Evolutionary conservation across 192 early-diverging fungal genomes (phyloP).

Genomic region (Rhizophagus sp.): DNA sequence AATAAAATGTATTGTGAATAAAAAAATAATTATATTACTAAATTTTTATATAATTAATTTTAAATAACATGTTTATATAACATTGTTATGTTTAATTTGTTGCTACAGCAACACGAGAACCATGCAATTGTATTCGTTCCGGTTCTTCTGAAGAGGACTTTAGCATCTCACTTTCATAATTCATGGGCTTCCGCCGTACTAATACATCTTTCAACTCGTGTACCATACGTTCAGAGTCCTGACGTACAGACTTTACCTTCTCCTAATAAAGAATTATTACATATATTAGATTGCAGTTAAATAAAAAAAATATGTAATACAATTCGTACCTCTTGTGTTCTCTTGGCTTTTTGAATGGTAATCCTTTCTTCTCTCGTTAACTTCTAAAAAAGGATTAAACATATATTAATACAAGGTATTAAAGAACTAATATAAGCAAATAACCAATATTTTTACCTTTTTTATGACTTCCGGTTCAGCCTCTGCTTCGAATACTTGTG

Average conservation of each 20-base stretch:
- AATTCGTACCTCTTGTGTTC: constrained; percentile 45
- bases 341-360: constrained; percentile 41
- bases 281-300: background rate
- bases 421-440: background rate
- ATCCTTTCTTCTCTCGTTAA: constrained; percentile 55
- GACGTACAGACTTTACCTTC: constrained; percentile 25
- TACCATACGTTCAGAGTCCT: constrained; percentile 54
- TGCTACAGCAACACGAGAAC: background rate
- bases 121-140: background rate
- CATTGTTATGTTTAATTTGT: background rate
- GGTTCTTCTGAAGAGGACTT: background rate
- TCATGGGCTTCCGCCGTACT: constrained; percentile 36
- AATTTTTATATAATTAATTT: too few relatives aligned
- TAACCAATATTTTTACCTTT: background rate
- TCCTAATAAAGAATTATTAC: constrained; percentile 24
- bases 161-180: background rate
- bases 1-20: too few relatives aligned
- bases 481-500: constrained; percentile 52
- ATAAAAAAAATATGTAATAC: background rate
- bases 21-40: background rate
- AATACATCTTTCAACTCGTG: constrained; percentile 60
- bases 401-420: background rate
- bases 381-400: constrained; percentile 23
- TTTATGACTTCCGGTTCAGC: constrained; percentile 26
- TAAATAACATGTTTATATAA: too few relatives aligned